Conservation (phyloP, 345 rosid species). For the Schrenkiella parvula region DNA sequence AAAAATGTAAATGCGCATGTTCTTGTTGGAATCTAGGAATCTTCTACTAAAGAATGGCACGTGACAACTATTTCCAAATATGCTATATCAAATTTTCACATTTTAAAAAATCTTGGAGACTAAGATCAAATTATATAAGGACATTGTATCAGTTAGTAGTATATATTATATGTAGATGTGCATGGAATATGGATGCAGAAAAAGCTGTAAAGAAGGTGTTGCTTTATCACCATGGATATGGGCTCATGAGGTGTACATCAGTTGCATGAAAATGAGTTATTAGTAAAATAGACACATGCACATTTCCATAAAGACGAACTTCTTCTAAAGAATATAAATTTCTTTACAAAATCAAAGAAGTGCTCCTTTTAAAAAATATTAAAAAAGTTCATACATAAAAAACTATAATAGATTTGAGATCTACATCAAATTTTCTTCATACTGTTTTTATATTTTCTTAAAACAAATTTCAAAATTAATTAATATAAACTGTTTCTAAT, state of each 20-base stretch:
- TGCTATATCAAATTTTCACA: not conserved
- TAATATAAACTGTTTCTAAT: not conserved
- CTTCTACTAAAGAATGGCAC: slow-evolving; percentile 23
- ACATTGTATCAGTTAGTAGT: not conserved
- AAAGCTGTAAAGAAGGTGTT: slow-evolving; percentile 27
- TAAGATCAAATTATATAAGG: not conserved
- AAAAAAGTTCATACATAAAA: no score
- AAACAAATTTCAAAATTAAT: not conserved
- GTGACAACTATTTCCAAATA: slow-evolving; percentile 11
- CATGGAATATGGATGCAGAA: slow-evolving; percentile 10
- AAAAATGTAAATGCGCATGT: slow-evolving; percentile 6
- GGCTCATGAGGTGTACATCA: slow-evolving; percentile 23
- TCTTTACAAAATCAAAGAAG: not conserved
- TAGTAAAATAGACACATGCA: slow-evolving; percentile 13
- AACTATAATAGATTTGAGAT: no score
- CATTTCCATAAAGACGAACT: slow-evolving; percentile 22
- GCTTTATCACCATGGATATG: slow-evolving; percentile 29
- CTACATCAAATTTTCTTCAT: not conserved
- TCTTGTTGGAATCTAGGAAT: slow-evolving; percentile 27
- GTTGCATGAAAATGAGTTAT: slow-evolving; percentile 28
- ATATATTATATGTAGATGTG: not conserved
- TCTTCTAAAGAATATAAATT: not conserved
- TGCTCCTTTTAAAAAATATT: not conserved
- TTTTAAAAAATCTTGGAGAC: not conserved
- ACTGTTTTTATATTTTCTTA: not conserved